Base-by-base conservation (phyloP, 768 basidiomycete species). In the Calocera cornea region DNA sequence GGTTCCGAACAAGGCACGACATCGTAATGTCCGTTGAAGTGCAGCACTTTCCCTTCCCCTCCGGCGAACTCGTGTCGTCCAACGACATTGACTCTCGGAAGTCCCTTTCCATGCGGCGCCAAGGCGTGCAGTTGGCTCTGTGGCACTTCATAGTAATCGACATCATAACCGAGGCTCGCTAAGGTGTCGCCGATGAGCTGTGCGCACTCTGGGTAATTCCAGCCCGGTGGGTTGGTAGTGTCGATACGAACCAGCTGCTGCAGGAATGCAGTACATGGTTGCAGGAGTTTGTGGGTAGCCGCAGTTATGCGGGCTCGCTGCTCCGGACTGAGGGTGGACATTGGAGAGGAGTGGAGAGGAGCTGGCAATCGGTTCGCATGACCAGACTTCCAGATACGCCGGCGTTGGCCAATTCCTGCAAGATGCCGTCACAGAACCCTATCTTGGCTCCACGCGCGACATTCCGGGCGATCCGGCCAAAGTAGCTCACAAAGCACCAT, bases 161-260 rank as follows among this genome's bases (percentile, higher is more conserved):
- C 54, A 19, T 65, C 50, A 47, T 68, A 68, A 29, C 40, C 64
- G 12, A 68, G 54, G 0, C 36, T n/a, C 5, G 22, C 17, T 19
- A 68, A 65, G n/a, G 65, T 50, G 29, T 65, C 64, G 29, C 34
- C 40, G 27, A 68, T 65, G 19, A 68, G 65, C 5, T 14, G 24
- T 0, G 68, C 68, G 40, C 64, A 41, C 31, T 38, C 14, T 1
- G 64, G 68, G 40, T 66, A 68, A 47, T 68, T 68, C 14, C 65
- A 29, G 5, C 68, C 68, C 1, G 68, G 68, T 0, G 68, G 68
- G 33, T 68, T 68, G 34, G 64, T 64, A 10, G 67, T 49, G 44
- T 67, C 66, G 33, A 67, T 31, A 2, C 50, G 8, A 27, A 67
- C 60, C 10, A 67, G 50, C 5, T 44, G 41, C 41, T 44, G 41